A percentile compares a stretch with the other conserved stretches of the same genome.
Conservation (phyloP, 108 stramenopile species). For the Thalassiosira profunda region DNA sequence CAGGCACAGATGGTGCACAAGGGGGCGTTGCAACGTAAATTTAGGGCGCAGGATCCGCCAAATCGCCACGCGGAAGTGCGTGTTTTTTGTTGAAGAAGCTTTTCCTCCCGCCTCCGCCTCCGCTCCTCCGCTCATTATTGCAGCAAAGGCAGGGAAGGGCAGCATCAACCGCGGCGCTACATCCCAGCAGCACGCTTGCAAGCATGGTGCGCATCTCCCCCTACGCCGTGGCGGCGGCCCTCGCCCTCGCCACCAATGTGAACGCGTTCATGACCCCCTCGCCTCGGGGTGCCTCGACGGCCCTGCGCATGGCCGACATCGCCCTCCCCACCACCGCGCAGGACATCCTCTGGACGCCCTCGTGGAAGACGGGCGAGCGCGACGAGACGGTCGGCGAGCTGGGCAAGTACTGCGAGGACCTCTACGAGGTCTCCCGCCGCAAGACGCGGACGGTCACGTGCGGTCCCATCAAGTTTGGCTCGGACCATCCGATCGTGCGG, state of each 20-base stretch:
- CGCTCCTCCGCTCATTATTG: no score
- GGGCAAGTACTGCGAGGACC: conserved; percentile 86
- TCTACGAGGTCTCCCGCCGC: conserved; percentile 72
- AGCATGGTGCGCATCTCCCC: conserved; percentile 30
- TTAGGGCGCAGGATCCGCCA: no score
- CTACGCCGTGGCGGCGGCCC: conserved; percentile 35
- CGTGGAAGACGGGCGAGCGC: conserved; percentile 83
- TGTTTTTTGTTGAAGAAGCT: no score
- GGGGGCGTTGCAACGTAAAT: no score
- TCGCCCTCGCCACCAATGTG: conserved; percentile 44
- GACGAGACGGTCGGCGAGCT: conserved; percentile 79
- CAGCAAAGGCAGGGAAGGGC: no score
- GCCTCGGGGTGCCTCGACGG: neutral
- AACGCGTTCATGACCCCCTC: conserved; percentile 34
- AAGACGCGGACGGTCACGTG: conserved; percentile 87
- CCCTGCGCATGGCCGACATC: conserved; percentile 17
- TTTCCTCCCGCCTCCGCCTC: no score
- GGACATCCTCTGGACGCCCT: conserved; percentile 91
- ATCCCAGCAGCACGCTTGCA: no score
- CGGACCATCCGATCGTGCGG: conserved; percentile 95
- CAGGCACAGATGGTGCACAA: no score
- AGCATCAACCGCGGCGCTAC: no score
- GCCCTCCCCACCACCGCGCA: conserved; percentile 37
- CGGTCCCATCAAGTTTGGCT: conserved; percentile 95
- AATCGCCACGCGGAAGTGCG: no score